Base-by-base conservation (phyloP, 2,329 filamentous ascomycete genomes). In the Diplodia seriata region DNA sequence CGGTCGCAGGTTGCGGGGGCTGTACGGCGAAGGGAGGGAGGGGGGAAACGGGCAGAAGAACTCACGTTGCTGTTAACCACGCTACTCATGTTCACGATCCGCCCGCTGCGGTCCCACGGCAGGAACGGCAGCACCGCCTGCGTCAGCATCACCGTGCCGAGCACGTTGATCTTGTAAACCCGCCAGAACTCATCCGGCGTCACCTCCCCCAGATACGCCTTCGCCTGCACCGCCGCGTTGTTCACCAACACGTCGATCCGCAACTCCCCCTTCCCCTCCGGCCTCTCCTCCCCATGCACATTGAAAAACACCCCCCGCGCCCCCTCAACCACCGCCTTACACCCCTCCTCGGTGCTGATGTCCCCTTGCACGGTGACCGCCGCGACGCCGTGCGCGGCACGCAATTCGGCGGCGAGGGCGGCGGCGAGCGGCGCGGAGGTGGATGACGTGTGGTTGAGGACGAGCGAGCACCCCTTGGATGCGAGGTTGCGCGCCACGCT, bases 401-500 rank as follows among this genome's bases (percentile, higher is more conserved):
- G 12, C 9, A 69, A 55, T 29, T 51, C 23, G 8, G 9, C 4
- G 8, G 68, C 68, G 20, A 69, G 68, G 7, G 11, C 40, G 14
- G 64, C 56, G 3, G 68, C 49, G 7, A 14, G 23, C 0, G 6
- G 9, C n/a, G 20, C 49, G 23, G 64, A 68, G 2, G 29, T 11
- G n/a, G 36, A 29, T 7, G 68, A 47, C 20, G 56, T 8, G 65
- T 69, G 33, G 53, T 69, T 69, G 23, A 69, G 55, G 31, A 69
- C 29, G 18, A 69, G 49, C 47, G 23, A 38, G 49, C 54, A 61
- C 38, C 68, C 68, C 29, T 68, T 68, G 47, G 64, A 38, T 14
- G 68, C 65, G 26, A 69, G 68, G 59, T 64, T 68, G 31, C 38
- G 62, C 54, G 66, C 68, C 12, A 69, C 67, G 31, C 40, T 40